Conservation (phyloP, 805 yeast genomes). For the Saturnispora sanitii region DNA sequence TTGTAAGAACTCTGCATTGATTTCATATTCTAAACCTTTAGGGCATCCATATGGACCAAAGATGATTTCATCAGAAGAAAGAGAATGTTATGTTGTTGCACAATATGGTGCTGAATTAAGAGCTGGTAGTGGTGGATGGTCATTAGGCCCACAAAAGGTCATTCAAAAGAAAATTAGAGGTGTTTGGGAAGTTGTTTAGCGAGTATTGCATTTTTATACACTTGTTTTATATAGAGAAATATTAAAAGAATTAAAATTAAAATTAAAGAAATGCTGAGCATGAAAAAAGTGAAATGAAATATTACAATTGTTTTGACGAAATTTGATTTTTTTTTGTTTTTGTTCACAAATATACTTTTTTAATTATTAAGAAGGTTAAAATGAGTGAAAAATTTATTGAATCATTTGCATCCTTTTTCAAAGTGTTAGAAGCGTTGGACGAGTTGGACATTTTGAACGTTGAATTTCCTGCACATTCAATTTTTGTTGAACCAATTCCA, state of each 20-base stretch:
- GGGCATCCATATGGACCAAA: conserved; percentile 87
- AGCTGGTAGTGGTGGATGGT: conserved; percentile 89
- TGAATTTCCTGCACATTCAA: conserved; percentile 6
- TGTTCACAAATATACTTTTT: no score
- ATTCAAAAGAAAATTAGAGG: conserved; percentile 59
- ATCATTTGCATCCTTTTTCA: conserved; percentile 1
- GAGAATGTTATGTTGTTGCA: conserved; percentile 88
- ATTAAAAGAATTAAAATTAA: no score
- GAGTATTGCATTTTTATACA: no score
- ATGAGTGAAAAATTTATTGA: conserved; percentile 6
- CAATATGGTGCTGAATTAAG: conserved; percentile 62
- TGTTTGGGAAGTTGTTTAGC: conserved; percentile 42
- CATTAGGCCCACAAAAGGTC: conserved; percentile 71
- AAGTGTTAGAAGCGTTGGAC: not conserved
- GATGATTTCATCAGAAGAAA: conserved; percentile 48
- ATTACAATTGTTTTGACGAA: no score
- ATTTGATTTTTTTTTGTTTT: not conserved
- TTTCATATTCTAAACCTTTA: conserved; percentile 83
- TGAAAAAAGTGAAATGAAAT: no score
- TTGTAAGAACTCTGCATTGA: conserved; percentile 58
- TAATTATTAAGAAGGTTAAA: not conserved
- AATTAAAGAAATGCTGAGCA: conserved; percentile 4
- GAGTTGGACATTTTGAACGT: not conserved
- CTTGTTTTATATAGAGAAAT: no score
- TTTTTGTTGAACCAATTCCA: conserved; percentile 5